These are phyloP conservation scores for Paulownia fortunei DNA, from an alignment of 257 asterid genomes.

Conservation along the genomic window DNA sequence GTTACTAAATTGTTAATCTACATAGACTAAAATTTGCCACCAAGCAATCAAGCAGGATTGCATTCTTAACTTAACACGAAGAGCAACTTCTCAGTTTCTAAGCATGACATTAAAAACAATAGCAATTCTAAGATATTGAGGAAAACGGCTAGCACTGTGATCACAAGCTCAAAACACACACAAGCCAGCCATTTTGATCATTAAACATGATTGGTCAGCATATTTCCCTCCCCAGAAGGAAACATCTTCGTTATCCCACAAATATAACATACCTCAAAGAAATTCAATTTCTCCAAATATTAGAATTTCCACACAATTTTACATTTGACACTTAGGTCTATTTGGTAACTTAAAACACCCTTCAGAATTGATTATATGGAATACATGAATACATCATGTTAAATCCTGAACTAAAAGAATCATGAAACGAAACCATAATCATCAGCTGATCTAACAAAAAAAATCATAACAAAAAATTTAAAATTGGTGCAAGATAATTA, in stretches of 20 bases:
- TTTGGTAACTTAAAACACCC: neutral
- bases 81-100: too few relatives aligned
- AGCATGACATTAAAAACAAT: too few relatives aligned
- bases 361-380: neutral
- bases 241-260: neutral
- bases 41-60: too few relatives aligned
- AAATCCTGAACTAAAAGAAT: neutral
- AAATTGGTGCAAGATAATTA: slow-evolving; percentile 1
- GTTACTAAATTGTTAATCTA: too few relatives aligned
- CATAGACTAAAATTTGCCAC: too few relatives aligned
- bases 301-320: neutral
- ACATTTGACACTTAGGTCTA: neutral
- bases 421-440: neutral
- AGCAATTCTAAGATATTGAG: too few relatives aligned
- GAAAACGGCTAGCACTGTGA: too few relatives aligned
- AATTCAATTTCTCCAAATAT: neutral
- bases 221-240: neutral
- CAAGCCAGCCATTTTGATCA: neutral
- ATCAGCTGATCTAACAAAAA: too few relatives aligned
- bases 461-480: neutral
- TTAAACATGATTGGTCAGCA: neutral
- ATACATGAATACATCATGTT: neutral
- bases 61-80: too few relatives aligned
- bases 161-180: neutral
- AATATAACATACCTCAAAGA: neutral